Base-by-base conservation (phyloP, 164 flowering plant species). In the Tinospora cordifolia region DNA sequence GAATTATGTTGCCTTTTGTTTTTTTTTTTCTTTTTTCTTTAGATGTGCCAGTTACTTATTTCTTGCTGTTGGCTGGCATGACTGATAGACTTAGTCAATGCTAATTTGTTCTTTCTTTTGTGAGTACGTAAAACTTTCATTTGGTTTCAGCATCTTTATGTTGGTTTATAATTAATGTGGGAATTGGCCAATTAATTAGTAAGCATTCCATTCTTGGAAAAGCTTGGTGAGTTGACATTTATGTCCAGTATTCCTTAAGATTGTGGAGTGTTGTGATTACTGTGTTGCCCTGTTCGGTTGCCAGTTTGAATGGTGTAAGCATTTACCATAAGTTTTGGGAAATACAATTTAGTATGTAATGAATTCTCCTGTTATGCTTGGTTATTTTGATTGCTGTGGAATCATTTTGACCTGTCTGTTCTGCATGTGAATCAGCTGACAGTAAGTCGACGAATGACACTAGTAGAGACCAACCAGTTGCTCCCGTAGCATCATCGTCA, bases 391-490 rank as follows among this genome's bases (percentile, higher is more conserved):
- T 59, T 9, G 12, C 30, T 60, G 8, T n/a, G 38, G 66, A 26
- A 46, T 14, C 44, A 34, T 71, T n/a, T 17, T 71, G 54, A 51
- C 24, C 19, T 59, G 63, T 67, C 64, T 38, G 12, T 68, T 74
- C 51, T 74, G 21, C 76, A 19, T 67, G 49, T 73, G 76, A 10
- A 44, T 59, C 78, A 76, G 80, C 83, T 68, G 95, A 87, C 77
- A 84, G 82, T 72, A 92, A 84, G 82, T 86, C 89, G 2, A 78
- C 85, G 12, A 88, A 83, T 74, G 91, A 87, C 47, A 76, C 82
- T 11, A 85, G 87, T 77, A 84, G 75, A 80, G 95, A 87, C 71
- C 89, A 88, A 34, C 88, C 88, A 15, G 71, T 79, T 70, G 84
- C 84, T 68, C 76, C 83, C 12, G 77, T 75, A 39, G 81, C 83